Conservation (phyloP, 305 asterid species). For the Fraxinus albicans region DNA sequence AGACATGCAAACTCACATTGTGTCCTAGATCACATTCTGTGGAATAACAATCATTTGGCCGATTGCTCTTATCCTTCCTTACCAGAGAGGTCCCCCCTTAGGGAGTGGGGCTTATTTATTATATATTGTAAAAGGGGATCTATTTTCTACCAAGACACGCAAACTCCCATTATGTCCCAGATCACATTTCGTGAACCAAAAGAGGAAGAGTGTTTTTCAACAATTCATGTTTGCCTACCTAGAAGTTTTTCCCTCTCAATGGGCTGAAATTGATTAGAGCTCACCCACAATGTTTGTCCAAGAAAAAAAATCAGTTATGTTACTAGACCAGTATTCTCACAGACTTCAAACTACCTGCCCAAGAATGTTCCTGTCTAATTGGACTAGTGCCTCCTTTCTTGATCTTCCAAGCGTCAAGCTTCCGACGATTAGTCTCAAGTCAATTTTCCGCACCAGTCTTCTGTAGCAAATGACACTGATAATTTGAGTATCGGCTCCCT, state of each 20-base stretch:
- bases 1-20: slow-evolving; percentile 9
- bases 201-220: background rate
- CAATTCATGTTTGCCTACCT: background rate
- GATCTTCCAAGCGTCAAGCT: no score
- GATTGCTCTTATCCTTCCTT: background rate
- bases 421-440: no score
- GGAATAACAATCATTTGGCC: background rate
- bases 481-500: background rate
- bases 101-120: background rate
- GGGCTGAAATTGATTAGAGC: background rate
- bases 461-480: background rate
- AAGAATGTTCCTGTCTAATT: no score
- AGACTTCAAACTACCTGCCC: no score
- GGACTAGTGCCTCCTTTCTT: no score
- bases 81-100: background rate
- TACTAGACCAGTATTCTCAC: no score
- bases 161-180: slow-evolving; percentile 7
- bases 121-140: background rate
- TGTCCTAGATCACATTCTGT: slow-evolving; percentile 12
- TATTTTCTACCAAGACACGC: background rate
- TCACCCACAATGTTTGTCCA: no score
- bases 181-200: slow-evolving; percentile 11
- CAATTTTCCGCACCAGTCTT: background rate
- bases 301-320: no score
- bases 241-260: background rate